Evolutionary conservation across 176 grass and related monocot genomes (phyloP).

Genomic region (Microstegium vimineum): DNA sequence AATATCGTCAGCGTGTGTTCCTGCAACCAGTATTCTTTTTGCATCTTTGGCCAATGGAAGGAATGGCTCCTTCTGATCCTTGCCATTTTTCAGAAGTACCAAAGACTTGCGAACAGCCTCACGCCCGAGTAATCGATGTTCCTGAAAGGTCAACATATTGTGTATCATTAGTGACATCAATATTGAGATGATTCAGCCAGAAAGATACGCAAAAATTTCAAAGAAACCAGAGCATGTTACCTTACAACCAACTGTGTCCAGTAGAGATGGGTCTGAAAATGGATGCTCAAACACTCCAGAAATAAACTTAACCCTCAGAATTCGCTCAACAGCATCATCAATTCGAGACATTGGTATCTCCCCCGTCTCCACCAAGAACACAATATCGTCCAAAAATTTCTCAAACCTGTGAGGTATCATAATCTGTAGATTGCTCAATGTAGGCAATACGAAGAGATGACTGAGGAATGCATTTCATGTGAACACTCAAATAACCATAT

Average conservation of each 20-base stretch:
- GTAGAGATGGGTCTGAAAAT: slow-evolving; percentile 69
- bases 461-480: slow-evolving; percentile 1
- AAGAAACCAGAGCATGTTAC: slow-evolving; percentile 20
- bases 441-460: not conserved
- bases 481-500: slow-evolving; percentile 27
- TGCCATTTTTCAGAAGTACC: slow-evolving; percentile 94
- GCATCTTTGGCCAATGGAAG: slow-evolving; percentile 80
- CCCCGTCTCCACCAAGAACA: slow-evolving; percentile 78
- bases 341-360: slow-evolving; percentile 64
- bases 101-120: slow-evolving; percentile 84
- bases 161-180: not conserved
- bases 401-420: slow-evolving; percentile 86
- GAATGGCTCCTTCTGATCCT: slow-evolving; percentile 52
- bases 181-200: not conserved
- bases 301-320: slow-evolving; percentile 91
- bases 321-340: slow-evolving; percentile 81
- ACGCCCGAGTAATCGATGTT: slow-evolving; percentile 70
- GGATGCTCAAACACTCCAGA: slow-evolving; percentile 84
- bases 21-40: slow-evolving; percentile 75
- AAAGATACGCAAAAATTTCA: not conserved
- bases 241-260: slow-evolving; percentile 67
- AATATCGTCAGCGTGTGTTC: slow-evolving; percentile 81
- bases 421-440: slow-evolving; percentile 58
- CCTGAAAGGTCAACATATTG: slow-evolving; percentile 29
- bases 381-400: slow-evolving; percentile 81